phyloP scores from a whole-genome alignment of 1,284 basidiomycete genomes.

The Exobasidium rhododendri region DNA sequence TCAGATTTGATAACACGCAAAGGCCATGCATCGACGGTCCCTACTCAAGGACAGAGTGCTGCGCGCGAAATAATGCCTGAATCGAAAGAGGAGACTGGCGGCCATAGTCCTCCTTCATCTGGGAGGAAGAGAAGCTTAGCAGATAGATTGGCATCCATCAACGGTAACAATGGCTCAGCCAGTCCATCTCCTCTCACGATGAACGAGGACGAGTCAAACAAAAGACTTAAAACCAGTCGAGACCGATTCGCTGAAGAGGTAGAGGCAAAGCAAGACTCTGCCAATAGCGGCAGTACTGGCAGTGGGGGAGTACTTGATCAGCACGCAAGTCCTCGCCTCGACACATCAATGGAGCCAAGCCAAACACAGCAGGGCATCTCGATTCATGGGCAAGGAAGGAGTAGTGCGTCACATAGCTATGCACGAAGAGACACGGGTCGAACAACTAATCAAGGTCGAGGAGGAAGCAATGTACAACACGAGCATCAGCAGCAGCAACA shows the following conservation, averaged over 20 bases:
- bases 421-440: not conserved
- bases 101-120: not conserved
- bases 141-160: not conserved
- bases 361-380: constrained; percentile 5
- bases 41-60: not conserved
- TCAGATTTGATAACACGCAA: not conserved
- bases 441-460: not conserved
- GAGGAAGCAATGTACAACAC: not conserved
- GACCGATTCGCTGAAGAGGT: not conserved
- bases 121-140: constrained; percentile 3
- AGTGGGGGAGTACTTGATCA: no score
- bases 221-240: not conserved
- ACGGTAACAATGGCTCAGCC: not conserved
- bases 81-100: not conserved
- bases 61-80: not conserved
- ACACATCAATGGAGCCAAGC: not conserved
- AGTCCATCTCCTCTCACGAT: not conserved
- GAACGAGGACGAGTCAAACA: not conserved
- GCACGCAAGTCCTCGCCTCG: no score
- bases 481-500: not conserved
- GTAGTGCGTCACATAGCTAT: not conserved
- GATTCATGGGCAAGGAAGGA: constrained; percentile 5
- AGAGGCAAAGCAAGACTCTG: no score
- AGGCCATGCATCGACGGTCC: not conserved
- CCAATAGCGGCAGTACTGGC: no score